phyloP scores from a whole-genome alignment of 139 green algal genomes.

The Closterium sp. region DNA sequence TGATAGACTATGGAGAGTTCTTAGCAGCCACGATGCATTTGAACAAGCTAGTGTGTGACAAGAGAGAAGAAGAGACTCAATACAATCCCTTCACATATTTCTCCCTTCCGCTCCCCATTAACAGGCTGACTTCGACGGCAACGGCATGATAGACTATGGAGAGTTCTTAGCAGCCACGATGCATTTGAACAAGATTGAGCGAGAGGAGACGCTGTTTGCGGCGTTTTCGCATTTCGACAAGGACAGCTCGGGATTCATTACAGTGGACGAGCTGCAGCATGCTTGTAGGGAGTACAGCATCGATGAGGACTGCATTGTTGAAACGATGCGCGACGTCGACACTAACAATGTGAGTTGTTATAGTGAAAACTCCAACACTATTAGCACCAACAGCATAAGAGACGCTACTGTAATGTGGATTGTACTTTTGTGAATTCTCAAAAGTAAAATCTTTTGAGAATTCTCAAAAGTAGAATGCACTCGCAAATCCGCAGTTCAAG shows the following conservation, averaged over 20 bases:
- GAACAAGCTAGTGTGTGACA: conserved; percentile 38
- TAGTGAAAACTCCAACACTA: too few relatives aligned
- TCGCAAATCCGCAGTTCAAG: too few relatives aligned
- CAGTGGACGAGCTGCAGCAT: conserved; percentile 39
- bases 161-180: conserved; percentile 71
- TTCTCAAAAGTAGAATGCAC: too few relatives aligned
- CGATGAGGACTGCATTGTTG: conserved; percentile 20
- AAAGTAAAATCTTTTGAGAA: too few relatives aligned
- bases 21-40: conserved; percentile 62
- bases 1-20: conserved; percentile 87
- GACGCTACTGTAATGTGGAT: too few relatives aligned
- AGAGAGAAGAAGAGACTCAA: not conserved
- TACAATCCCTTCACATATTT: not conserved
- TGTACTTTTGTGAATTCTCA: too few relatives aligned
- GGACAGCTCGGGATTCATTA: conserved; percentile 40
- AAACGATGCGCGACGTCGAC: conserved; percentile 39
- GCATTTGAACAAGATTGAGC: conserved; percentile 51
- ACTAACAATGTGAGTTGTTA: conserved; percentile 34
- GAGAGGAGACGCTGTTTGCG: conserved; percentile 34
- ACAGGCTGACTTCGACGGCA: conserved; percentile 54
- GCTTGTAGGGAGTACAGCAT: conserved; percentile 32
- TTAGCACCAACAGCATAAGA: too few relatives aligned
- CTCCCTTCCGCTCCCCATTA: too few relatives aligned
- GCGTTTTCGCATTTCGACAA: conserved; percentile 53
- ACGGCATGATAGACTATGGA: conserved; percentile 83